Conservation (phyloP, 139 green algal species). For the Astrephomene gubernaculifera region DNA sequence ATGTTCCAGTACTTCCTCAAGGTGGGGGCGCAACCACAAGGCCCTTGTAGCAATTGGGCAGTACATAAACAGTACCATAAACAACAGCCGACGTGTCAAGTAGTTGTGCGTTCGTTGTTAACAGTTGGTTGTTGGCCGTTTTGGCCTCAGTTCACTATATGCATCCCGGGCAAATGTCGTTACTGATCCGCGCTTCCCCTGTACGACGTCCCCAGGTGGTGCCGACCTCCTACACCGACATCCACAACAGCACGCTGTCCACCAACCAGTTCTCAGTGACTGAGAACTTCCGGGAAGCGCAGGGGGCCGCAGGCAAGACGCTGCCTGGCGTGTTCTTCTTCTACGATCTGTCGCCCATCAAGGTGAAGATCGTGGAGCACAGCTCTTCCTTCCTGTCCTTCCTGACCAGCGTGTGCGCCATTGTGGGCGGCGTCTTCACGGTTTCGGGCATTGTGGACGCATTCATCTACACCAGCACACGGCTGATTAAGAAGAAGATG, state of each 20-base stretch:
- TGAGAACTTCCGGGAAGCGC: constrained; percentile 89
- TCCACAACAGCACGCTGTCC: constrained; percentile 71
- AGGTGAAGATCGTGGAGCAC: constrained; percentile 85
- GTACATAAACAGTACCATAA: too few relatives aligned
- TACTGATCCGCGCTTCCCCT: too few relatives aligned
- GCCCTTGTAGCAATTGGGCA: too few relatives aligned
- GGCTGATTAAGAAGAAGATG: constrained; percentile 94
- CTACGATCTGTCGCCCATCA: constrained; percentile 98
- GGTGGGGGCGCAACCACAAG: constrained; percentile 65
- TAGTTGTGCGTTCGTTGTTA: too few relatives aligned
- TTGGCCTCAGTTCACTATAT: too few relatives aligned
- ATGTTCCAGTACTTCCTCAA: constrained; percentile 99
- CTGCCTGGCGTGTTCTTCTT: constrained; percentile 98
- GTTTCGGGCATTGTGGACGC: constrained; percentile 95
- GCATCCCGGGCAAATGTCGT: too few relatives aligned
- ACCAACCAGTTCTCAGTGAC: constrained; percentile 98
- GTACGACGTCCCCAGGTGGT: constrained; percentile 82
- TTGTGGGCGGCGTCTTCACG: constrained; percentile 98
- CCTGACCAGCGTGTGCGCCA: constrained; percentile 94
- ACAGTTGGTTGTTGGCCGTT: too few relatives aligned
- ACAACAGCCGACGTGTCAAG: too few relatives aligned
- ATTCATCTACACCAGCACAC: constrained; percentile 86
- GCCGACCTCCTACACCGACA: constrained; percentile 88
- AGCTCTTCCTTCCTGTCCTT: constrained; percentile 90
- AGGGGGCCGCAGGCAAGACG: constrained; percentile 44